Evolutionary conservation across 192 early-diverging fungal species (phyloP), one percentile per base, ranked within the genome.

Genomic region (Gryganskiella cystojenkinii): DNA sequence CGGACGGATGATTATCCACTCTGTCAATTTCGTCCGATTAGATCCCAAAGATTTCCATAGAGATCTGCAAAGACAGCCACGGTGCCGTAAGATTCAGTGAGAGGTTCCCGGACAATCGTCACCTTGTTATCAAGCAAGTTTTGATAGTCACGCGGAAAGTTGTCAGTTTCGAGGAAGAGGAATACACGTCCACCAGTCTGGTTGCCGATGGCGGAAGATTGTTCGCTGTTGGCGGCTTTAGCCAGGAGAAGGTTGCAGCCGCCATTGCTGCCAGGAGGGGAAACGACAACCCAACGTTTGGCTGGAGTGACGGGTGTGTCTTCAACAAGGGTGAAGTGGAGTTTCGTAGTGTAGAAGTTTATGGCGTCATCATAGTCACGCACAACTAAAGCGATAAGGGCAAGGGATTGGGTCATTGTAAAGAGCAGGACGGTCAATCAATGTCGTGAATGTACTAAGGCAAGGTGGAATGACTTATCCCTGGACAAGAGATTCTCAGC

Each of bases 221-320:
- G 59, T 47, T 61, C 59, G 15, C 30, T 45, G 19, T 10, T 61
- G 4, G 44, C 59, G 30, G 59, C 59, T 30, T 49, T 61, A 0
- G 59, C 59, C 25, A 64, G 37, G 13, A 64, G 50, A 17, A 52
- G 50, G 30, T 54, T 53, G 28, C 62, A 64, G 24, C 22, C 62
- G 44, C 19, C 15, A 20, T 61, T 47, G 59, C 44, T 47, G 11
- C 64, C 64, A 66, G 64, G 64, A 35, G 64, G 64, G 50, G 63
- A 54, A 52, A 66, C 33, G 11, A 66, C 64, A 17, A 66, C 64
- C 64, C 50, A 54, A 6, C 64, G 50, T 46, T 66, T 66, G 64
- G 17, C 5, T 4, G 22, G 3, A 2, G 64, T 56, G 22, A 66
- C 15, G 30, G 56, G 56, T 11, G 64, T 66, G 50, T 66, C 63